phyloP scores from a whole-genome alignment of 768 basidiomycete species.

The Suillus luteus region DNA sequence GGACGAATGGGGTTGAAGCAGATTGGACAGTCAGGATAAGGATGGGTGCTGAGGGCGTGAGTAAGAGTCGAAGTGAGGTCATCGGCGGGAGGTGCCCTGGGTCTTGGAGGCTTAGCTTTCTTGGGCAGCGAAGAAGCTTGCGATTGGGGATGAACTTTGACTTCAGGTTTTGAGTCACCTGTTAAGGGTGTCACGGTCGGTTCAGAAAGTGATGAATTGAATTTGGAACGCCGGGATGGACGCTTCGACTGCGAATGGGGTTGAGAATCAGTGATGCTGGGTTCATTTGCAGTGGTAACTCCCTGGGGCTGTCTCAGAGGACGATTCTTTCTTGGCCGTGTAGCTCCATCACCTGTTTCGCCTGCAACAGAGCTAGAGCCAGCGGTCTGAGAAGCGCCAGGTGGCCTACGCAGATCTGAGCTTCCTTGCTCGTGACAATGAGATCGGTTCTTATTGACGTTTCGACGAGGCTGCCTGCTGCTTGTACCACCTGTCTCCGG shows the following conservation, averaged over 20 bases:
- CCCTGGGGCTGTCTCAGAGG: background rate
- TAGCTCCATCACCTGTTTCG: too few species aligned
- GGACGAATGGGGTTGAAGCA: conserved; percentile 84
- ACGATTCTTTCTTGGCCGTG: background rate
- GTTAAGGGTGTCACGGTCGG: background rate
- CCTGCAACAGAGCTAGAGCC: background rate
- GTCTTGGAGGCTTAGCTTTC: conserved; percentile 15
- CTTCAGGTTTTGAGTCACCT: background rate
- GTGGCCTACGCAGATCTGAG: background rate
- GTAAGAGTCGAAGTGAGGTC: conserved; percentile 79
- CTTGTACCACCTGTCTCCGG: background rate
- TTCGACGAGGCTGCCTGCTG: background rate
- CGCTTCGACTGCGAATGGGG: conserved; percentile 13
- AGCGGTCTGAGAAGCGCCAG: background rate
- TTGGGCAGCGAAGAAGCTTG: conserved; percentile 10
- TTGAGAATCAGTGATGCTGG: background rate
- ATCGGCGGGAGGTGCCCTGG: conserved; percentile 37
- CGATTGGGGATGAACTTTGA: conserved; percentile 3
- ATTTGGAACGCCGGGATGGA: conserved; percentile 36
- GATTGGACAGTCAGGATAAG: conserved; percentile 78
- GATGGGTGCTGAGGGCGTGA: conserved; percentile 62
- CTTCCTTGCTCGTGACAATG: background rate
- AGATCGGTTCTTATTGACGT: background rate
- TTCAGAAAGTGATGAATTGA: conserved; percentile 39
- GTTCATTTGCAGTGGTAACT: too few species aligned